phyloP scores from a whole-genome alignment of 768 basidiomycete species.

The Russula earlei region DNA sequence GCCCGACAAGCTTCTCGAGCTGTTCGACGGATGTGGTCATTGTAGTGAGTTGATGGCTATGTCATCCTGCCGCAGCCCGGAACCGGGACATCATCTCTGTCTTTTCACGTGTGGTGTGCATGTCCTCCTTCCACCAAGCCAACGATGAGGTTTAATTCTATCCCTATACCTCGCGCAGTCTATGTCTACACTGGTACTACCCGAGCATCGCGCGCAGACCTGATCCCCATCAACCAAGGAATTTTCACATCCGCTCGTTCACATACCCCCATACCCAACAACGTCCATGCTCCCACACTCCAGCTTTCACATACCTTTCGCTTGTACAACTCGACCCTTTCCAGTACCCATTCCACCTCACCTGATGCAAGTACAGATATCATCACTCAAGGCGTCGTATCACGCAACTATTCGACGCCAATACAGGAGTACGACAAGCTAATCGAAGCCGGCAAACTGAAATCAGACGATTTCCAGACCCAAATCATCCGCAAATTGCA shows the following conservation, averaged over 20 bases:
- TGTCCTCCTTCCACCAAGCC: too few species aligned
- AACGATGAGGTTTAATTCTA: too few species aligned
- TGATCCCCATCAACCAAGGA: too few species aligned
- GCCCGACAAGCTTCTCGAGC: conserved; percentile 59
- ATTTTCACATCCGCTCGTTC: too few species aligned
- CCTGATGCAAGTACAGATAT: background rate
- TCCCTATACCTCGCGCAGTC: too few species aligned
- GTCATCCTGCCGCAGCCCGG: too few species aligned
- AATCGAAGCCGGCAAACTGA: conserved; percentile 44
- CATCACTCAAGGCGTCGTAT: background rate
- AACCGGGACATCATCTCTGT: too few species aligned
- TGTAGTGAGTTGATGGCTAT: background rate
- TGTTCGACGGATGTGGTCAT: conserved; percentile 23
- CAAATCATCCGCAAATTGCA: conserved; percentile 79
- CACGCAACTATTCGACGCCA: conserved; percentile 19
- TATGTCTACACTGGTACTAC: too few species aligned
- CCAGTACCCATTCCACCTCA: background rate
- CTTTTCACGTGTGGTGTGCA: too few species aligned
- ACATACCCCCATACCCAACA: conserved; percentile 10
- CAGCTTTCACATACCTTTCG: background rate
- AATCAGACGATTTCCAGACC: conserved; percentile 75
- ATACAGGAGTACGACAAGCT: conserved; percentile 38
- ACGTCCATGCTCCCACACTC: too few species aligned
- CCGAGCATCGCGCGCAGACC: too few species aligned
- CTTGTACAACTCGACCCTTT: conserved; percentile 4